Percentiles rank a stretch among this genome's conserved stretches.
These are phyloP conservation scores for Leucocoprinus sp. DNA, from an alignment of 768 basidiomycete genomes.

Conservation along the genomic window DNA sequence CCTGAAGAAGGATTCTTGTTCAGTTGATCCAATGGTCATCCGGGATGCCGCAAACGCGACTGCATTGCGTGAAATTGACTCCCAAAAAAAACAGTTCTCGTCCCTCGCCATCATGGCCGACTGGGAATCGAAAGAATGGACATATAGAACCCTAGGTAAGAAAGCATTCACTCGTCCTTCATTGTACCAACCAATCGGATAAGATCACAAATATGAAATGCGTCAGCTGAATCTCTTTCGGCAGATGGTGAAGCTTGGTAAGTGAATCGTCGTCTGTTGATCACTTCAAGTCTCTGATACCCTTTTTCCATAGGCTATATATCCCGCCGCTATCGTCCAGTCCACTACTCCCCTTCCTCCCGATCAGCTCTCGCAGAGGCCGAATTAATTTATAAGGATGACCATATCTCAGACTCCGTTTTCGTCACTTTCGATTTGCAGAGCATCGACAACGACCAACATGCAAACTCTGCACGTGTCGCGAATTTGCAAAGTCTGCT, in stretches of 20 bases:
- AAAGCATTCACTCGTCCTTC: background rate
- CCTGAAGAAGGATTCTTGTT: slow-evolving; percentile 46
- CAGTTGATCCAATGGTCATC: slow-evolving; percentile 49
- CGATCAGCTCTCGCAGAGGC: slow-evolving; percentile 92
- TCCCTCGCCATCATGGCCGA: slow-evolving; percentile 89
- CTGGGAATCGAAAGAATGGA: slow-evolving; percentile 55
- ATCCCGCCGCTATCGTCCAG: slow-evolving; percentile 80
- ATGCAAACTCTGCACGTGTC: slow-evolving; percentile 18
- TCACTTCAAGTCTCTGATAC: background rate
- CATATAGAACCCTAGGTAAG: slow-evolving; percentile 82
- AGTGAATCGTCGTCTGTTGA: slow-evolving; percentile 6
- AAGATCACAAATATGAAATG: slow-evolving; percentile 84
- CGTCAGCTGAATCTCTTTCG: slow-evolving; percentile 81
- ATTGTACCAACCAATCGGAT: background rate
- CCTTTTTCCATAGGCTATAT: slow-evolving; percentile 50
- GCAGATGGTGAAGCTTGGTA: slow-evolving; percentile 81
- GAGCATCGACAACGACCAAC: background rate
- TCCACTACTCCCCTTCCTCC: slow-evolving; percentile 93
- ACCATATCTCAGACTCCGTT: slow-evolving; percentile 81
- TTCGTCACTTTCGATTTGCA: slow-evolving; percentile 74
- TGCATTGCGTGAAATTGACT: slow-evolving; percentile 63
- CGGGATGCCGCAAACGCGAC: slow-evolving; percentile 64
- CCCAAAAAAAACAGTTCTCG: slow-evolving; percentile 74
- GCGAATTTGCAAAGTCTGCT: slow-evolving; percentile 25
- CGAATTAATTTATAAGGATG: slow-evolving; percentile 84